Base-by-base conservation (phyloP, 2,329 filamentous ascomycete genomes). In the Elsinoe ampelina region DNA sequence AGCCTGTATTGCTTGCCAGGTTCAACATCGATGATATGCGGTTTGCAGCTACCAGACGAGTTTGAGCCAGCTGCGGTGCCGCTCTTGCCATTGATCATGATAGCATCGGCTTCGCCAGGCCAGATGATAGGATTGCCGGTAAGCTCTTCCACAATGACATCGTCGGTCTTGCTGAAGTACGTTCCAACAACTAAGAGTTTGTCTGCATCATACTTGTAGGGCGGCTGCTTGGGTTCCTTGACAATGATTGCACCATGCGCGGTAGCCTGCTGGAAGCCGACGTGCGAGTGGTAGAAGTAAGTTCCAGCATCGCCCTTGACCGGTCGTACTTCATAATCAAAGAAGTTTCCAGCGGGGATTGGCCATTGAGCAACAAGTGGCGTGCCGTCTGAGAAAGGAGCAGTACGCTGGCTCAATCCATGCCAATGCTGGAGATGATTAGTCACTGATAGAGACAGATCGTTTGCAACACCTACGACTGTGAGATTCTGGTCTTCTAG, bases 271-370 rank as follows among this genome's bases (percentile, higher is more conserved):
- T 86, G 82, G 58, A 85, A 80, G 0, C 76, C 82, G 13, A 86
- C 74, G 59, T 86, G 84, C 0, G 82, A 85, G 64, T 86, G 83
- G 63, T 86, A 86, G 64, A 83, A 85, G 63, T 85, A 86, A 0
- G 82, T 81, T 3, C 83, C 84, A 0, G 80, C 77, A 55, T 81
- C 76, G 5, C 76, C 77, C 1, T 65, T 42, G 2, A 77, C 67
- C 0, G 80, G 76, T 13, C 74, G 73, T 2, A 86, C 69, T 63
- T 86, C 82, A 64, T 86, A 86, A 69, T 86, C 84, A 66, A 86
- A 86, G 68, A 80, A 86, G 58, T 80, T 75, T 0, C 72, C 68
- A 0, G 81, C 75, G 0, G 80, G 76, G 36, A 86, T 85, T 0
- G 83, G 82, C 83, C 83, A 87, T 62, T 86, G 83, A 15, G 77